A percentile compares a stretch with the other conserved stretches of the same genome.
Evolutionary conservation across 2,329 filamentous ascomycete species (phyloP).

Genomic region (Colletotrichum lupini): DNA sequence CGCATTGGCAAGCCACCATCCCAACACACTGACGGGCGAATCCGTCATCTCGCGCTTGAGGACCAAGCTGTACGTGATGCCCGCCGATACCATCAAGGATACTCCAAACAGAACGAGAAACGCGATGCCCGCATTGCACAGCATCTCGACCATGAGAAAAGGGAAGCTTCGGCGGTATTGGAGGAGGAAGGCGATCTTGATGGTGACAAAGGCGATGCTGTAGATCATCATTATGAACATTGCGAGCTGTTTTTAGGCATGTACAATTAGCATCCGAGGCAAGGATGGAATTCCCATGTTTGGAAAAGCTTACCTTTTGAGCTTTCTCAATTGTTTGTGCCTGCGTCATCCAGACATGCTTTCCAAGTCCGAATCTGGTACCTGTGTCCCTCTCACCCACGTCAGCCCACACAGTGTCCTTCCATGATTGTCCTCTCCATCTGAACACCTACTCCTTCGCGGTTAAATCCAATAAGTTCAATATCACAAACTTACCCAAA

Average conservation of each 20-base stretch:
- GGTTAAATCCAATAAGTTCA: rapidly evolving
- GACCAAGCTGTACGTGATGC: conserved; percentile 1
- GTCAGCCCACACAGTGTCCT: background rate
- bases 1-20: conserved; percentile 32
- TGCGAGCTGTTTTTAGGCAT: conserved; percentile 37
- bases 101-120: conserved; percentile 33
- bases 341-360: conserved; percentile 20
- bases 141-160: conserved; percentile 17
- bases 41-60: background rate
- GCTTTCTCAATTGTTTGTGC: background rate
- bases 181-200: conserved; percentile 49
- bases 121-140: conserved; percentile 32
- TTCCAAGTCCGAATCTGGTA: conserved; percentile 37
- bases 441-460: background rate
- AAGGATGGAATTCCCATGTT: rapidly evolving
- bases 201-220: conserved; percentile 41
- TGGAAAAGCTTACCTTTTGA: conserved; percentile 5
- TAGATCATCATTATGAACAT: conserved; percentile 44
- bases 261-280: background rate
- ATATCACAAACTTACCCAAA: conserved; percentile 29
- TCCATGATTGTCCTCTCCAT: background rate
- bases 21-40: conserved; percentile 17
- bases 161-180: conserved; percentile 50
- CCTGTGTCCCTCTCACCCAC: background rate
- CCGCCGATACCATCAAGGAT: conserved; percentile 14